phyloP scores from a whole-genome alignment of 768 basidiomycete genomes.

The Rhizopogon vinicolor region DNA sequence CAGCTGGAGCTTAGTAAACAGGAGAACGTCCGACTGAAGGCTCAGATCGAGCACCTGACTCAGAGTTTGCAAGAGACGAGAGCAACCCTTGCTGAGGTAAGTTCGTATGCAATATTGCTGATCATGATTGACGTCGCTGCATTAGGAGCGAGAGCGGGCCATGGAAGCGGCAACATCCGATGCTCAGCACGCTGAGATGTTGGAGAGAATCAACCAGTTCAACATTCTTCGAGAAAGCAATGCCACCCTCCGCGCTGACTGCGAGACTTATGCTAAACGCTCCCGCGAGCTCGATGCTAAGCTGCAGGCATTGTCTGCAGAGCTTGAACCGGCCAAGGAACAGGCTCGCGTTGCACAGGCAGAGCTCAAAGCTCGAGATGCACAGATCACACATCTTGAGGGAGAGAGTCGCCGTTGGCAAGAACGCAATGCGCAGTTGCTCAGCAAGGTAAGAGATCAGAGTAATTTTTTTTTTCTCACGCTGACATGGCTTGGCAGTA shows the following conservation, averaged over 20 bases:
- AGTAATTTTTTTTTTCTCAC: background rate
- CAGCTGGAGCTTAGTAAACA: slow-evolving; percentile 78
- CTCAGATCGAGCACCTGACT: slow-evolving; percentile 70
- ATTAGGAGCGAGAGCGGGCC: slow-evolving; percentile 77
- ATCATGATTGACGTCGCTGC: background rate
- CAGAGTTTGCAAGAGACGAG: slow-evolving; percentile 69
- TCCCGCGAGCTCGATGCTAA: slow-evolving; percentile 62
- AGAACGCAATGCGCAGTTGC: slow-evolving; percentile 73
- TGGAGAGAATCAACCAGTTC: slow-evolving; percentile 83
- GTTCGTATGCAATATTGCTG: slow-evolving; percentile 4
- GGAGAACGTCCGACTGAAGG: slow-evolving; percentile 69
- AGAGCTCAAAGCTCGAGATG: slow-evolving; percentile 67
- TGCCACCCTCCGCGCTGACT: slow-evolving; percentile 74
- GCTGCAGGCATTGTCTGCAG: slow-evolving; percentile 48
- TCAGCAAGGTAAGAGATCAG: slow-evolving; percentile 63
- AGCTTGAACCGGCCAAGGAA: slow-evolving; percentile 75
- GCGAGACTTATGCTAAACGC: slow-evolving; percentile 65
- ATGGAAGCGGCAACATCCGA: slow-evolving; percentile 67
- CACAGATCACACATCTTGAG: slow-evolving; percentile 66
- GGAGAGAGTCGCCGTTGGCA: slow-evolving; percentile 81
- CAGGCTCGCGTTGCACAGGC: slow-evolving; percentile 61
- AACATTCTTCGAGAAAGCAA: slow-evolving; percentile 88
- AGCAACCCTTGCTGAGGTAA: slow-evolving; percentile 65
- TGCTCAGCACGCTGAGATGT: slow-evolving; percentile 76
- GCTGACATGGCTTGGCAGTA: slow-evolving; percentile 42